Conservation (phyloP, 1,284 basidiomycete species). For the Chiua sp. region DNA sequence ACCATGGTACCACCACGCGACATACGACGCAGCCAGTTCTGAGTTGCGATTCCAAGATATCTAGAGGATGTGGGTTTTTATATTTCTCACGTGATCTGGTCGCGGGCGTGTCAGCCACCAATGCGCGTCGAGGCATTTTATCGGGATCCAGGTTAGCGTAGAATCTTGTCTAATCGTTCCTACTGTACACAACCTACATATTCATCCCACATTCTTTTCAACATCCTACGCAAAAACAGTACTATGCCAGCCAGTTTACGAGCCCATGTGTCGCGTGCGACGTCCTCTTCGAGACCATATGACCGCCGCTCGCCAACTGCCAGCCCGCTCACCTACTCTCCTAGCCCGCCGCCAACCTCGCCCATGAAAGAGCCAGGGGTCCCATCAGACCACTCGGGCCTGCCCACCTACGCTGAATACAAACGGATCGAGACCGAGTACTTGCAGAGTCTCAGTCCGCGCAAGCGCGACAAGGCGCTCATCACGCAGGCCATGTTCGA, state of each 20-base stretch:
- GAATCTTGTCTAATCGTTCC: slow-evolving; percentile 23
- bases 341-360: background rate
- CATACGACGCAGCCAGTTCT: background rate
- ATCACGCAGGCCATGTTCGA: slow-evolving; percentile 73
- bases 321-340: background rate
- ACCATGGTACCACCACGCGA: background rate
- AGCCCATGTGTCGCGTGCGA: slow-evolving; percentile 9
- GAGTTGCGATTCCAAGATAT: too few species aligned
- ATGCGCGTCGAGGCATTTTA: slow-evolving; percentile 12
- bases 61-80: too few species aligned
- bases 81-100: slow-evolving; percentile 38
- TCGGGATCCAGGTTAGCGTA: slow-evolving; percentile 12
- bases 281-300: slow-evolving; percentile 29
- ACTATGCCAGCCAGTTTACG: slow-evolving; percentile 33
- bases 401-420: slow-evolving; percentile 62
- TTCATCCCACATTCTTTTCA: slow-evolving; percentile 21
- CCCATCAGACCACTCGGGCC: slow-evolving; percentile 48
- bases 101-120: slow-evolving; percentile 32
- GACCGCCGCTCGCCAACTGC: slow-evolving; percentile 21
- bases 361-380: slow-evolving; percentile 5
- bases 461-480: slow-evolving; percentile 70
- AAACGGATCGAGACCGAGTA: slow-evolving; percentile 59
- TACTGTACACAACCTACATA: slow-evolving; percentile 35
- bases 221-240: background rate
- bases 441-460: slow-evolving; percentile 55